Percentiles rank a stretch among this genome's conserved stretches.
phyloP scores from a whole-genome alignment of 768 basidiomycete genomes.

The Boletus patriciae region DNA sequence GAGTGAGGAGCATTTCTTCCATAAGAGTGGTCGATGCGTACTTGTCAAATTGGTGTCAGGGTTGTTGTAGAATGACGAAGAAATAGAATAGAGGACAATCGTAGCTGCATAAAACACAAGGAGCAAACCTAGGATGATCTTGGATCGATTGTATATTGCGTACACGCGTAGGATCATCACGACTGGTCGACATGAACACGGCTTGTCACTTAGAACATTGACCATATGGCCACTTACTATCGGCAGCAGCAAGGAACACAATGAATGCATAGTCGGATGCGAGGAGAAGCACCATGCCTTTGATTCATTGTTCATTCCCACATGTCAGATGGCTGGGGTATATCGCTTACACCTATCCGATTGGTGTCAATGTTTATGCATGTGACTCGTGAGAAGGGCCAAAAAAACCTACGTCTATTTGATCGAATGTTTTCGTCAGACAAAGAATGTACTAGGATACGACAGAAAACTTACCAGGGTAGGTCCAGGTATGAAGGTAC shows the following conservation, averaged over 20 bases:
- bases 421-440: background rate
- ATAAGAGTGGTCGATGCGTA: background rate
- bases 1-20: background rate
- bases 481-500: constrained; percentile 20
- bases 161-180: constrained; percentile 28
- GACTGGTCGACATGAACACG: constrained; percentile 2
- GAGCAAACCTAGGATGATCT: constrained; percentile 12
- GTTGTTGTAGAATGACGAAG: constrained; percentile 1
- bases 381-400: rapidly evolving
- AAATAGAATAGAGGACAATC: background rate
- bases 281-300: constrained; percentile 13
- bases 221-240: constrained; percentile 14
- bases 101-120: constrained; percentile 12
- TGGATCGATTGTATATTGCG: constrained; percentile 23
- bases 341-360: constrained; percentile 16
- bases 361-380: background rate
- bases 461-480: constrained; percentile 1
- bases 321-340: background rate
- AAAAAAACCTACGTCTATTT: constrained; percentile 17
- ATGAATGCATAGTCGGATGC: background rate
- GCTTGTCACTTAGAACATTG: background rate
- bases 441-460: background rate
- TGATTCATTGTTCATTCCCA: background rate
- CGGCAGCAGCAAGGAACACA: constrained; percentile 18
- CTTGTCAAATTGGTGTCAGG: constrained; percentile 9